Evolutionary conservation across 2,329 filamentous ascomycete genomes (phyloP), one percentile per base, ranked within the genome.

Genomic region (Claviceps africana): DNA sequence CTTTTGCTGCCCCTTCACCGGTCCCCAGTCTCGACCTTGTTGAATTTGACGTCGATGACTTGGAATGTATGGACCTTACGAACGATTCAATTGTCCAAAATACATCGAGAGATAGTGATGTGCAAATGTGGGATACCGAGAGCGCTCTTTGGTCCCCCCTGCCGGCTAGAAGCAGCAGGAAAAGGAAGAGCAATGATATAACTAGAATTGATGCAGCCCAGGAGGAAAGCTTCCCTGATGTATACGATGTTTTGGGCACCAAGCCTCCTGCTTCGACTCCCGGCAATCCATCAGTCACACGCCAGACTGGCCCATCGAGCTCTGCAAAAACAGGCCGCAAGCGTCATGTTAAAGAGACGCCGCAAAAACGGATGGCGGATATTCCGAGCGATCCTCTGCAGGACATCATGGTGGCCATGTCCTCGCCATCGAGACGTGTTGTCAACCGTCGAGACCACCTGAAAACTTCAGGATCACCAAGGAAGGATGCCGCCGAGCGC

Each of bases 131-230:
- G 73, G 66, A 66, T 2, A 71, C 73, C 47, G 69, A 70, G 19
- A 66, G 64, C 56, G 68, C 68, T 21, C 58, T 61, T 21, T 67
- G 70, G 47, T 62, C 70, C 1, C 66, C 69, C 30, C 68, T 68
- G 5, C 49, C 62, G 10, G 56, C 66, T 1, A 71, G 63, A 45
- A 67, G 68, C 46, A 66, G 66, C 19, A 76, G 72, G 61, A 80
- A 79, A 62, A 64, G 75, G 55, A 79, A 79, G 59, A 77, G 74
- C 55, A 65, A 64, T 25, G 72, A 77, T 10, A 72, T 75, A 25
- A 69, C 59, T 54, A 68, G 64, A 53, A 59, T 62, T 28, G 62
- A 67, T 13, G 61, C 62, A 15, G 64, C 61, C 17, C 64, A 68
- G 4, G 62, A 72, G 15, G 71, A 72, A 35, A 70, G 75, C 19